Evolutionary conservation across 2,329 filamentous ascomycete genomes (phyloP).

Genomic region (Aspergillus pseudoviridinutans): DNA sequence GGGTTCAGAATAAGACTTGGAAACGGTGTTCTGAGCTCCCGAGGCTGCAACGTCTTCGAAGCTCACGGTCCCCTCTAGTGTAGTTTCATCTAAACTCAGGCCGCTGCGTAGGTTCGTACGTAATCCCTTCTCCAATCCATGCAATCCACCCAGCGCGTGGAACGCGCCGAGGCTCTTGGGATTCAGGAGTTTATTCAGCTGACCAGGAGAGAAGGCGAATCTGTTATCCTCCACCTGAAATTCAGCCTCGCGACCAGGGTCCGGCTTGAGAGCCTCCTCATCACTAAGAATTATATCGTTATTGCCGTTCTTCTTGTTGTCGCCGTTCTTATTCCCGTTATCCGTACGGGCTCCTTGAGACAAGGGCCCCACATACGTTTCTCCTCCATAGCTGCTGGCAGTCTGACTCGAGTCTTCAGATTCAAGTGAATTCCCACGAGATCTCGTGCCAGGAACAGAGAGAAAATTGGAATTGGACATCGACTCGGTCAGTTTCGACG

Average conservation of each 20-base stretch:
- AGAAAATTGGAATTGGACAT: constrained; percentile 54
- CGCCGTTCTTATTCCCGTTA: constrained; percentile 31
- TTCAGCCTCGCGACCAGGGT: constrained; percentile 67
- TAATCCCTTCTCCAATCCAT: constrained; percentile 69
- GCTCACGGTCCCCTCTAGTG: constrained; percentile 58
- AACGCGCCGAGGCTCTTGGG: constrained; percentile 75
- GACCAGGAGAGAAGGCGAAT: constrained; percentile 70
- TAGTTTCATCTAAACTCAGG: constrained; percentile 65
- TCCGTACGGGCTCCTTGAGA: constrained; percentile 43
- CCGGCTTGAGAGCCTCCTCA: constrained; percentile 61
- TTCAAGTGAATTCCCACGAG: constrained; percentile 62
- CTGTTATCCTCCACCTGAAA: constrained; percentile 65
- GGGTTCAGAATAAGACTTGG: constrained; percentile 27
- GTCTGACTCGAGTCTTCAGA: constrained; percentile 55
- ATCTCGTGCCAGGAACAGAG: constrained; percentile 60
- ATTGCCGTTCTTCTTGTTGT: constrained; percentile 17
- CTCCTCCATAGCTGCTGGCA: constrained; percentile 50
- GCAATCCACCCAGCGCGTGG: constrained; percentile 68
- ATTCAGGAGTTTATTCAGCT: constrained; percentile 72
- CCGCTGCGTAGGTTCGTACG: constrained; percentile 62
- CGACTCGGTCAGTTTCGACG: constrained; percentile 48
- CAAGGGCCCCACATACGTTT: constrained; percentile 49
- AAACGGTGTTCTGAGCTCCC: constrained; percentile 11
- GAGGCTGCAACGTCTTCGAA: constrained; percentile 60
- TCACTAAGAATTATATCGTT: constrained; percentile 51